Evolutionary conservation across 225 moss, liverwort and hornwort species (phyloP), one percentile per base, ranked within the genome.

Genomic region (Bryoerythrophyllum caledonicum): DNA sequence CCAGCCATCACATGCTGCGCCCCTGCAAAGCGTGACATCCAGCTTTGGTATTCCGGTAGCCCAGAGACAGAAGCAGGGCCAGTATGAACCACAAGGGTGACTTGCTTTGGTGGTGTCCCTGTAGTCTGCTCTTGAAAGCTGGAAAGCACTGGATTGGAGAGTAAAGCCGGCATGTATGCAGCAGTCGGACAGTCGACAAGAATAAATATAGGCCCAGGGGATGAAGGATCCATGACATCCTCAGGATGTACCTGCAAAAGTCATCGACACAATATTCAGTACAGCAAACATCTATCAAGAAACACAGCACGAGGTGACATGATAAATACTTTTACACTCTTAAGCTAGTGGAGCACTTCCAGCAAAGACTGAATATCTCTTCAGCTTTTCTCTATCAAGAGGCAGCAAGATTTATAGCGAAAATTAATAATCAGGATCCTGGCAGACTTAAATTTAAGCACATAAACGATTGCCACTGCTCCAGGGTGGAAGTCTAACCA

Each of bases 211-310:
- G 99, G 99, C 19, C 95, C 99, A 49, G 99, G 93, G 41, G 95
- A 99, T 63, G 99, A 87, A 82, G 99, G 95, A 79, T 63, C 95
- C 99, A 99, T 95, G 7, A 99, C 99, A 76, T 99, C 91, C 75
- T 84, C 81, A 55, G 99, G 99, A 74, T 87, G 88, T 72, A 99
- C 90, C 96, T 96, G 85, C 84, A 78, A 55, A 35, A 37, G 38
- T 71, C 62, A 52, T 16, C 23, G 4, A 5, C 44, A 78, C 52
- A 24, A 28, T 55, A 35, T 40, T 56, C 49, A 34, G 67, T 40
- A 32, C 19, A 35, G 62, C 24, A 60, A 74, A 8, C 51, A 61
- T 62, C 54, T 46, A 60, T 44, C n/a, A 35, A 59, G 43, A 58
- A 65, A 69, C 49, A 64, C 38, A 81, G 13, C 5, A 49, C 0